phyloP scores from a whole-genome alignment of 1,139 yeast species.

The Candida frijolesensis region DNA sequence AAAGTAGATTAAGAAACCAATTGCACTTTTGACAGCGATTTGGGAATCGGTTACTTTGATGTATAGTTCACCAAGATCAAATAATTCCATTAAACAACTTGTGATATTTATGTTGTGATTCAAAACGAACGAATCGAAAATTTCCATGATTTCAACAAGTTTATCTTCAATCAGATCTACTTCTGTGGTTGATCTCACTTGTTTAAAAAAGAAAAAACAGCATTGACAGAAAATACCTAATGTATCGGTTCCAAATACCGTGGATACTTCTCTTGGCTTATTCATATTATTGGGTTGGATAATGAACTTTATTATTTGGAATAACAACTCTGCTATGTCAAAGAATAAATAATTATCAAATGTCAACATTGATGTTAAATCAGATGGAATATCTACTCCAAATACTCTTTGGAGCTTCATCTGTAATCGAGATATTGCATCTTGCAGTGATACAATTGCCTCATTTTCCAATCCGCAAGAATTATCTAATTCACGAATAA shows the following conservation, averaged over 20 bases:
- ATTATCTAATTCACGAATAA: slow-evolving; percentile 9
- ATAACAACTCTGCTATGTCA: slow-evolving; percentile 11
- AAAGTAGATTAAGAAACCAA: slow-evolving; percentile 2
- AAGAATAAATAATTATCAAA: slow-evolving; percentile 12
- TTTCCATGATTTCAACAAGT: slow-evolving; percentile 4
- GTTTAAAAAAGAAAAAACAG: slow-evolving; percentile 14
- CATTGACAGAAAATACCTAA: slow-evolving; percentile 10
- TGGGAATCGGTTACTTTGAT: background rate
- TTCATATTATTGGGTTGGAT: background rate
- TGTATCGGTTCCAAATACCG: background rate
- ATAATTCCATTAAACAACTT: slow-evolving; percentile 8
- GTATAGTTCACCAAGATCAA: slow-evolving; percentile 8
- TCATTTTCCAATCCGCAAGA: background rate
- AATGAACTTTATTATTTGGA: slow-evolving; percentile 3
- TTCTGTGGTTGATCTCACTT: slow-evolving; percentile 9
- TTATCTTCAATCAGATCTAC: slow-evolving; percentile 12
- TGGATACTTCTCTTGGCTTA: background rate
- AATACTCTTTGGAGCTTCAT: slow-evolving; percentile 14
- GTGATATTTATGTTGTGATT: background rate
- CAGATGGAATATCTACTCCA: slow-evolving; percentile 20
- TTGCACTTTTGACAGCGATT: slow-evolving; percentile 3
- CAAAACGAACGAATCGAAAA: background rate
- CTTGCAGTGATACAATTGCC: background rate
- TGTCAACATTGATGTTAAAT: slow-evolving; percentile 13
- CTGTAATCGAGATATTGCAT: slow-evolving; percentile 9